Evolutionary conservation across 1,139 yeast genomes (phyloP), one percentile per base, ranked within the genome.

Genomic region (Kurtzmaniella quercitrusa): DNA sequence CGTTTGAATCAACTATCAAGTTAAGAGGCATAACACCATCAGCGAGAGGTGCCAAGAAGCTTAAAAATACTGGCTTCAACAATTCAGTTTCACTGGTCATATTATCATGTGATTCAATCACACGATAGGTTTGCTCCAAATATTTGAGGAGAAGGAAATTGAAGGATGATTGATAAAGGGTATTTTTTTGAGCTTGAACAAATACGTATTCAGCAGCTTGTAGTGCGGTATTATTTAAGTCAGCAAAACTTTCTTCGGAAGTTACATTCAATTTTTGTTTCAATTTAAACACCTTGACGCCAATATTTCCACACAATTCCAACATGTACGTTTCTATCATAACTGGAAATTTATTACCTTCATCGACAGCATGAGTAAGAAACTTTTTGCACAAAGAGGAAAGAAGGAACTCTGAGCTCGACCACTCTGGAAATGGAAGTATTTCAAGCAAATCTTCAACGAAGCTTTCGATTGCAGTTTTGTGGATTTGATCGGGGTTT

Each of bases 221-320:
- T 11, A 21, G 11, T 17, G 35, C 30, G 15, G 20, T 12, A 21
- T 6, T 32, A 14, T 9, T 18, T 19, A 26, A 16, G 17, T 28
- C 21, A 11, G n/a, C 12, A 15, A 28, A 19, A 16, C 19, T 26
- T 3, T 21, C 33, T 8, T 39, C 38, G n/a, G 17, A 18, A 8
- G 37, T 34, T 3, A 19, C 26, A 20, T 34, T 34, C 4, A 12
- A 12, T 21, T 22, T 23, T 33, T 33, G 23, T 16, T 39, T 18
- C 35, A 18, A 12, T 17, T 9, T 18, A 22, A 21, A 28, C 11
- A 33, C 65, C 30, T 65, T 68, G 1, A 74, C 67, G 0, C 84
- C 88, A 32, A 82, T 73, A 12, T 62, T 52, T 0, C 88, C 88
- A 5, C 78, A 55, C 48, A 78, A 55, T 44, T 82, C 88, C 36